Evolutionary conservation across 495 filamentous ascomycete genomes (phyloP).

Genomic region (Penicillium paradoxum): DNA sequence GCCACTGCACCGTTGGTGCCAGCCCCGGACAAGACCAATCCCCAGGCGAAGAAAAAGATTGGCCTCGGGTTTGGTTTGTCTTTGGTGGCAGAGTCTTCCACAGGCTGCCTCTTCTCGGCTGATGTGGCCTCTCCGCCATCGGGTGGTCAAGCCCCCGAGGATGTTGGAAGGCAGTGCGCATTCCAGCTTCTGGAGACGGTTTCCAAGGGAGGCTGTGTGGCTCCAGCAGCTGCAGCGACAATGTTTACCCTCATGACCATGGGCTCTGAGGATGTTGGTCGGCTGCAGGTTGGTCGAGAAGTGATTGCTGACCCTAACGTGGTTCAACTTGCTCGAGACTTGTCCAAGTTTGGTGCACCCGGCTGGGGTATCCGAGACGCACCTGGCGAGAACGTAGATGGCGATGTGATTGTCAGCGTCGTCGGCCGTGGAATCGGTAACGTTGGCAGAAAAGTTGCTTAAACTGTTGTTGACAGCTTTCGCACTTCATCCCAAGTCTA

Average conservation of each 20-base stretch:
- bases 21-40: slow-evolving; percentile 54
- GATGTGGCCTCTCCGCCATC: slow-evolving; percentile 76
- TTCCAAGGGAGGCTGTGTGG: slow-evolving; percentile 75
- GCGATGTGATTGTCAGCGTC: slow-evolving; percentile 79
- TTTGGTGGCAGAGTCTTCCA: slow-evolving; percentile 85
- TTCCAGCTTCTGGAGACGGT: slow-evolving; percentile 84
- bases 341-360: slow-evolving; percentile 76
- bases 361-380: slow-evolving; percentile 83
- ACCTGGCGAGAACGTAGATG: slow-evolving; percentile 56
- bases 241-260: slow-evolving; percentile 92
- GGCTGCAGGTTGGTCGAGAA: slow-evolving; percentile 57
- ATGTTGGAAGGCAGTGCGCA: slow-evolving; percentile 81
- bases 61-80: slow-evolving; percentile 88
- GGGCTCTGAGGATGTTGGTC: slow-evolving; percentile 73
- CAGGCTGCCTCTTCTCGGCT: slow-evolving; percentile 77
- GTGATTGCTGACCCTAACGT: slow-evolving; percentile 74
- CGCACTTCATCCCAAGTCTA: neutral
- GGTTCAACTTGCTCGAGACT: slow-evolving; percentile 73
- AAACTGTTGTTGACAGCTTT: slow-evolving; percentile 18
- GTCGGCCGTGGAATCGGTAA: slow-evolving; percentile 95
- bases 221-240: slow-evolving; percentile 58
- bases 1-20: slow-evolving; percentile 67
- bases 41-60: slow-evolving; percentile 58
- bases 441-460: slow-evolving; percentile 89
- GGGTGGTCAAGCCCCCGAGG: slow-evolving; percentile 81